Evolutionary conservation across 306 rosid species (phyloP), one percentile per base, ranked within the genome.

Genomic region (Pyrus bretschneideri): DNA sequence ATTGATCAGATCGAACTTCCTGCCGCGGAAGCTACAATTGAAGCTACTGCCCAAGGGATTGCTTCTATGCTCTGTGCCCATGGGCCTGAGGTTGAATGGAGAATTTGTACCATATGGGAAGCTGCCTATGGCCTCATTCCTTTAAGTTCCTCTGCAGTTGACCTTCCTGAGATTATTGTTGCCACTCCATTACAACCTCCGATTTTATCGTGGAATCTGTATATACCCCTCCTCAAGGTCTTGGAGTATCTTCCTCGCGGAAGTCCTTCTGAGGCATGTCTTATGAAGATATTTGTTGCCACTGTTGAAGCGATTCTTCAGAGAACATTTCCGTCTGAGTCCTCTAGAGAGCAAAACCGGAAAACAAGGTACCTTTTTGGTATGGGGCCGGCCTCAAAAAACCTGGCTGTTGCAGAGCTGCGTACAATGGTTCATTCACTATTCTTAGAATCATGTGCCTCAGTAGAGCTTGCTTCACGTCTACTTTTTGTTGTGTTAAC

Each of bases 41-140:
- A 94, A 70, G 98, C 98, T 78, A 94, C 98, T 73, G 98, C 98
- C 64, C 98, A 94, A 84, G 98, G 98, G 67, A 92, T 94, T 80
- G 97, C 97, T 17, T 92, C 98, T 70, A 89, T 94, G 98, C 96
- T 94, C 71, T 92, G 97, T 80, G 97, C 98, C 66, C 98, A 94
- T 85, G 98, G 98, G 66, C 97, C 98, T 17, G 98, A 94, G 85
- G 98, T 94, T 85, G 98, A 94, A 86, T 94, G 98, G 98, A 87
- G 98, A 87, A 94, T 92, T 67, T 94, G 98, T 88, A 94, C 98
- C 68, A 94, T 94, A 59, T 94, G 98, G 98, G 97, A 94, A 86
- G 98, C 98, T 80, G 98, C 97, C 51, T 94, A 94, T 86, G 98
- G 98, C 75, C 85, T 94, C 78, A 94, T 94, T 82, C 98, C 97